A percentile compares a stretch with the other conserved stretches of the same genome.
phyloP scores from a whole-genome alignment of 2,329 filamentous ascomycete genomes.

The Pseudocercospora vitis region DNA sequence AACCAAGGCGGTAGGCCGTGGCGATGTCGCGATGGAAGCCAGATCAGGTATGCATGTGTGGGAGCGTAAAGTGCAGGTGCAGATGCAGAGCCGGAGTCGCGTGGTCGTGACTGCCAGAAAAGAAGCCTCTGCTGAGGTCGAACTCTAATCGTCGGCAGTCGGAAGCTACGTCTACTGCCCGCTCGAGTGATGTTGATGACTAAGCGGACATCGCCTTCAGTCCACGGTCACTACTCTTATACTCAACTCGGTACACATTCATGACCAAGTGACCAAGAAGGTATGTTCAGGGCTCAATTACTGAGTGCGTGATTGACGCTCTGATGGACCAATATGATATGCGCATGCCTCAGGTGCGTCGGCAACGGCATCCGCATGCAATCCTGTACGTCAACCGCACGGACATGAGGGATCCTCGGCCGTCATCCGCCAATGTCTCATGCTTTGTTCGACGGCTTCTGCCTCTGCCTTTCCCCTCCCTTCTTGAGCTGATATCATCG shows the following conservation, averaged over 20 bases:
- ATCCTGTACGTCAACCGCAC: conserved; percentile 7
- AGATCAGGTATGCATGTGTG: no score
- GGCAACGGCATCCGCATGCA: background rate
- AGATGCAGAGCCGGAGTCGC: background rate
- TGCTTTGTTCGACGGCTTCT: background rate
- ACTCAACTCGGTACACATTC: no score
- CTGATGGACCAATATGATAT: background rate
- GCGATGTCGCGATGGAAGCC: no score
- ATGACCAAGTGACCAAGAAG: no score
- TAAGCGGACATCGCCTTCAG: background rate
- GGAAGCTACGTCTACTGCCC: no score
- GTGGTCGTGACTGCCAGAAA: background rate
- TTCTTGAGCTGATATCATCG: background rate
- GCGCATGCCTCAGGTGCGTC: background rate
- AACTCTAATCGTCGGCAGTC: background rate
- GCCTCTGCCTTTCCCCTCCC: background rate
- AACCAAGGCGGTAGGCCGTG: no score
- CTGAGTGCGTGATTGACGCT: no score
- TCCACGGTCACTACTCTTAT: background rate
- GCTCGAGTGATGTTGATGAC: no score
- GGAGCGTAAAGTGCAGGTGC: background rate
- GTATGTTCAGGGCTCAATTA: no score
- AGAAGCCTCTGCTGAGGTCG: background rate
- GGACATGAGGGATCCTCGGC: background rate
- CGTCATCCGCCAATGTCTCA: conserved; percentile 3